These are phyloP conservation scores for Colletotrichum tropicale DNA, from an alignment of 2,329 filamentous ascomycete genomes.

Conservation along the genomic window DNA sequence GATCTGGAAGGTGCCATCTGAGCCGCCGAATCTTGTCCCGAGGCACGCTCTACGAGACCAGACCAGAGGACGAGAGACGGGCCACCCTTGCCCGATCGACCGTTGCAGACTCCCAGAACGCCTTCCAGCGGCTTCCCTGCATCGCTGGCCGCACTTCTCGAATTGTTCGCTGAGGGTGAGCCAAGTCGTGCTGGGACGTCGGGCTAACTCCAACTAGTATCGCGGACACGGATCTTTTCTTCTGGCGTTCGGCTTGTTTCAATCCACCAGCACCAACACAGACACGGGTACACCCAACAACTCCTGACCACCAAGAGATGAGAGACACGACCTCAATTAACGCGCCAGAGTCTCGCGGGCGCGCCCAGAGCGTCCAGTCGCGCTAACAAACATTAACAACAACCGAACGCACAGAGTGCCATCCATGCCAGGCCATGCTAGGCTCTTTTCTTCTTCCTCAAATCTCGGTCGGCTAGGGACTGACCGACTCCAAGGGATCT, in stretches of 20 bases:
- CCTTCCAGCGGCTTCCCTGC: constrained; percentile 11
- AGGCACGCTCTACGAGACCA: background rate
- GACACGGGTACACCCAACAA: background rate
- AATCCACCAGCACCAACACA: background rate
- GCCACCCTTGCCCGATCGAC: background rate
- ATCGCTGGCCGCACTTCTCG: constrained; percentile 3
- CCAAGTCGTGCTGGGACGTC: background rate
- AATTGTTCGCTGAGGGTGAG: background rate
- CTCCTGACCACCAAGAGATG: background rate
- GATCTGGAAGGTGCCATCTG: background rate
- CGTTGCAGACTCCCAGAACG: background rate
- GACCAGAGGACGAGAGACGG: background rate
- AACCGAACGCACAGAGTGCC: background rate
- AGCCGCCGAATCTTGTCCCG: background rate
- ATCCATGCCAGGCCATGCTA: background rate
- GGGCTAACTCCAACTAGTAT: background rate
- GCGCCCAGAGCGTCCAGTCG: background rate
- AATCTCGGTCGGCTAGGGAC: background rate
- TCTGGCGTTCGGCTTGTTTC: constrained; percentile 8
- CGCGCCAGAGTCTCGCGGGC: background rate
- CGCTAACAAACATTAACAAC: background rate
- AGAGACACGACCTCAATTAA: background rate
- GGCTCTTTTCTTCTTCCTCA: background rate
- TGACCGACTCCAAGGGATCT: background rate
- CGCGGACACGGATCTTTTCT: background rate